A percentile compares a stretch with the other conserved stretches of the same genome.
These are phyloP conservation scores for Botrytis sinoallii DNA, from an alignment of 2,329 filamentous ascomycete genomes.

Conservation along the genomic window DNA sequence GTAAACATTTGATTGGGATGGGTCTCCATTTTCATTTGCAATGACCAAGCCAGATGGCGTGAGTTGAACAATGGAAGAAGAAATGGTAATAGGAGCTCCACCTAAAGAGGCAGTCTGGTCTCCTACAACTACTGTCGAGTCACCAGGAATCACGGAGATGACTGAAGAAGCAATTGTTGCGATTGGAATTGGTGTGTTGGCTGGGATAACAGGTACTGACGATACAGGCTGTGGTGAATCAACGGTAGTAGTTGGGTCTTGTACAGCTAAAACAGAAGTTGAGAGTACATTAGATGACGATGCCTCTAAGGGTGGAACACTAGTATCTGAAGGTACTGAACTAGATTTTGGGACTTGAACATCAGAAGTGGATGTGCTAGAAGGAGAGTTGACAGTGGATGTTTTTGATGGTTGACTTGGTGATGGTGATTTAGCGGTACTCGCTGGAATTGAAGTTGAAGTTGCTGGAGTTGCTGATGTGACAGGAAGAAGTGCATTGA, in stretches of 20 bases:
- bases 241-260: not conserved
- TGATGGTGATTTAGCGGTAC: slow-evolving; percentile 23
- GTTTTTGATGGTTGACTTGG: slow-evolving; percentile 23
- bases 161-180: slow-evolving; percentile 23
- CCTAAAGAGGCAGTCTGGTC: slow-evolving; percentile 19
- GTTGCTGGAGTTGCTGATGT: slow-evolving; percentile 25
- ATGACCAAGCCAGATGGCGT: not conserved
- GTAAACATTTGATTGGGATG: not conserved
- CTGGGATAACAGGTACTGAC: not conserved
- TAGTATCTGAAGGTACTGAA: not conserved
- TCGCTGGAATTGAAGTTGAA: slow-evolving; percentile 24
- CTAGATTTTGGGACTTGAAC: not conserved
- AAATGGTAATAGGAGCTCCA: slow-evolving; percentile 3
- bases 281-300: not conserved
- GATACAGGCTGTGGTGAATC: not conserved
- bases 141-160: slow-evolving; percentile 23
- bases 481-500: slow-evolving; percentile 31
- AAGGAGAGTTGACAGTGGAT: not conserved
- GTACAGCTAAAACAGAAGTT: not conserved
- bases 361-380: not conserved
- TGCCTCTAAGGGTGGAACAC: not conserved
- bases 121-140: slow-evolving; percentile 19
- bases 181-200: slow-evolving; percentile 23
- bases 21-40: not conserved
- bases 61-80: slow-evolving; percentile 7